Evolutionary conservation across 2,329 filamentous ascomycete genomes (phyloP).

Genomic region (Curvularia sp.): DNA sequence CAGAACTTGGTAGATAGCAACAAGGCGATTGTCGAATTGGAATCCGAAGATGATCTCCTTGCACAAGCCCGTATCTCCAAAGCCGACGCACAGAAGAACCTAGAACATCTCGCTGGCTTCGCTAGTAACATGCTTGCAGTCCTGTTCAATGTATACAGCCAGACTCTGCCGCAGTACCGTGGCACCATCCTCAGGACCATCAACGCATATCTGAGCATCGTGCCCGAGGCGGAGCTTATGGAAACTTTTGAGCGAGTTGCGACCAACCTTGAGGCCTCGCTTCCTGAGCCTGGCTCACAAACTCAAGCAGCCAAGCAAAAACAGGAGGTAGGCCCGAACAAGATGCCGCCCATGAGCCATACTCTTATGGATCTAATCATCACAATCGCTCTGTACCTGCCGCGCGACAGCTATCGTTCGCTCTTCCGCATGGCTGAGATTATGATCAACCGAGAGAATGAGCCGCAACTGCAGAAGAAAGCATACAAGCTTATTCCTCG

Average conservation of each 20-base stretch:
- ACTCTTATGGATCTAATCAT: slow-evolving; percentile 97
- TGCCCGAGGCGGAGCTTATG: slow-evolving; percentile 62
- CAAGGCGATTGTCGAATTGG: slow-evolving; percentile 75
- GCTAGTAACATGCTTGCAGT: slow-evolving; percentile 91
- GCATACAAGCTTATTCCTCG: slow-evolving; percentile 97
- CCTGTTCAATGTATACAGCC: slow-evolving; percentile 98
- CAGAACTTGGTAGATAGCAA: slow-evolving; percentile 92
- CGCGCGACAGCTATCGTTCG: slow-evolving; percentile 80
- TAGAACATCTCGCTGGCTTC: slow-evolving; percentile 80
- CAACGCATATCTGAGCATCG: slow-evolving; percentile 92
- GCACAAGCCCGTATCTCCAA: slow-evolving; percentile 81
- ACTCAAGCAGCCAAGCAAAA: slow-evolving; percentile 71
- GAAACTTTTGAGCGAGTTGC: slow-evolving; percentile 21
- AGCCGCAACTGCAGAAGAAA: slow-evolving; percentile 97
- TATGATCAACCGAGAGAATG: slow-evolving; percentile 80
- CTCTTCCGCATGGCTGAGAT: slow-evolving; percentile 87
- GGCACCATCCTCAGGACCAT: slow-evolving; percentile 92
- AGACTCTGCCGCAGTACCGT: slow-evolving; percentile 90
- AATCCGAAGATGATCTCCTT: slow-evolving; percentile 74
- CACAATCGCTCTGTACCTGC: slow-evolving; percentile 92
- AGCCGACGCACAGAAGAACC: slow-evolving; percentile 76
- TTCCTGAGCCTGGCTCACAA: slow-evolving; percentile 59
- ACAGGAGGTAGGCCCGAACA: slow-evolving; percentile 66
- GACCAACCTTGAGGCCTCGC: slow-evolving; percentile 26
- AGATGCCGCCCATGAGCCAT: slow-evolving; percentile 90